Conservation (phyloP, 2,329 filamentous ascomycete genomes). For the Corinectria fuckeliana region DNA sequence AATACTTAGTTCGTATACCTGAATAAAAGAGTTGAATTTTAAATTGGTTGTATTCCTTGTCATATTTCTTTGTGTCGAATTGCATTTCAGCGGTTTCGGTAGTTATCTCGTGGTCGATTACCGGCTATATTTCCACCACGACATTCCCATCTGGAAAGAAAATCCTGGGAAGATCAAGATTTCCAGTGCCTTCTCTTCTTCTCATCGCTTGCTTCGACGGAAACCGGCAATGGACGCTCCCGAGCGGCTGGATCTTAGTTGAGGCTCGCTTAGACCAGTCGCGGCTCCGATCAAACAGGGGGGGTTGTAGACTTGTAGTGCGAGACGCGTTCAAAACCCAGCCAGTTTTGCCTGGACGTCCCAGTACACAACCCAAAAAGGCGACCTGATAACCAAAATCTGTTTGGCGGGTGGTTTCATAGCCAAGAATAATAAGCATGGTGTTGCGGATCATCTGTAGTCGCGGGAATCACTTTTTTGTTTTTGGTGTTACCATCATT, state of each 20-base stretch:
- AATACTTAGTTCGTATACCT: too few species aligned
- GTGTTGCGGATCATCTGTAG: neutral
- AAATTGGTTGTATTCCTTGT: too few species aligned
- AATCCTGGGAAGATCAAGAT: neutral
- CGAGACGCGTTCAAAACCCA: slow-evolving; percentile 38
- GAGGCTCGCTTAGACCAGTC: slow-evolving; percentile 26
- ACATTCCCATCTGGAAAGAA: neutral
- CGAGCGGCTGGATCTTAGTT: slow-evolving; percentile 28
- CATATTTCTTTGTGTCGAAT: neutral
- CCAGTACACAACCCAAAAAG: neutral
- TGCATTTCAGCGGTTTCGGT: neutral
- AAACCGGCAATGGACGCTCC: slow-evolving; percentile 23
- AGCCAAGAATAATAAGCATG: neutral
- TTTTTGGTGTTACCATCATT: neutral
- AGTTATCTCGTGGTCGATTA: neutral
- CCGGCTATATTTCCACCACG: neutral
- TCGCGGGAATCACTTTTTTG: neutral
- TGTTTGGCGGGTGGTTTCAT: neutral
- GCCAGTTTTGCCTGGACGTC: slow-evolving; percentile 17
- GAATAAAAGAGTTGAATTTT: too few species aligned
- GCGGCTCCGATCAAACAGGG: slow-evolving; percentile 29
- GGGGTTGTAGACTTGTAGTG: slow-evolving; percentile 9
- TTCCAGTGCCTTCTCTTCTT: neutral
- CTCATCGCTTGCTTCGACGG: slow-evolving; percentile 1
- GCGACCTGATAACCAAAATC: neutral